Conservation (phyloP, 2,329 filamentous ascomycete genomes). For the Coccinonectria pachysandricola region DNA sequence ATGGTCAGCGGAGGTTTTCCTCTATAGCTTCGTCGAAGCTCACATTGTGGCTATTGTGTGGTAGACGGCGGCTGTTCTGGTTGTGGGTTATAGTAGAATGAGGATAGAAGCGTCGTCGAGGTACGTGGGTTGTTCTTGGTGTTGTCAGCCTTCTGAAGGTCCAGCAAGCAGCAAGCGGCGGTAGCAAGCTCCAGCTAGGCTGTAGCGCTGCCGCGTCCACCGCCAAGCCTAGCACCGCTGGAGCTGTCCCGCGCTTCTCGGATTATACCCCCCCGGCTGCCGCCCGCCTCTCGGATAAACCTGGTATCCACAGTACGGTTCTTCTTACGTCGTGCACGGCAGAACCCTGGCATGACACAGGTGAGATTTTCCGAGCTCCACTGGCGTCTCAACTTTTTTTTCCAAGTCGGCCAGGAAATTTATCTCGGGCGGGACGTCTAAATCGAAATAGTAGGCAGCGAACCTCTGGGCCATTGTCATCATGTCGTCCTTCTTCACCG, state of each 20-base stretch:
- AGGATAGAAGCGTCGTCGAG: too few species aligned
- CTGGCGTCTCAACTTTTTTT: conserved; percentile 31
- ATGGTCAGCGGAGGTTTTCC: too few species aligned
- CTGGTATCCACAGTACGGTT: too few species aligned
- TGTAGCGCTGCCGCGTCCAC: conserved; percentile 30
- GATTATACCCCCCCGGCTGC: conserved; percentile 23
- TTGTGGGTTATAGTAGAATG: too few species aligned
- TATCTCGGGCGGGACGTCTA: conserved; percentile 19
- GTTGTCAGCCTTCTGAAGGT: conserved; percentile 13
- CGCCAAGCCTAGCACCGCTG: too few species aligned
- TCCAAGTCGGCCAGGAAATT: conserved; percentile 20
- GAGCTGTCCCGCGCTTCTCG: conserved; percentile 11
- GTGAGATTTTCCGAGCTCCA: conserved; percentile 17
- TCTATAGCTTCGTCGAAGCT: conserved; percentile 7
- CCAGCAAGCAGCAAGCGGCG: conserved; percentile 9
- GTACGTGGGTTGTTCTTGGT: conserved; percentile 8
- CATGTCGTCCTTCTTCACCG: conserved; percentile 96
- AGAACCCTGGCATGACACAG: neutral
- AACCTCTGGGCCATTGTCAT: conserved; percentile 19
- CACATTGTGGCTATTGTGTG: conserved; percentile 17
- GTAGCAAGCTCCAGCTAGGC: conserved; percentile 23
- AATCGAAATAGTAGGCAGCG: conserved; percentile 17
- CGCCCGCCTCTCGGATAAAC: too few species aligned
- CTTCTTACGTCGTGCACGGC: too few species aligned
- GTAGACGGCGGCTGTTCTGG: conserved; percentile 7